Conservation (phyloP, 1,139 yeast species). For the Saccharomycopsis phalli region DNA sequence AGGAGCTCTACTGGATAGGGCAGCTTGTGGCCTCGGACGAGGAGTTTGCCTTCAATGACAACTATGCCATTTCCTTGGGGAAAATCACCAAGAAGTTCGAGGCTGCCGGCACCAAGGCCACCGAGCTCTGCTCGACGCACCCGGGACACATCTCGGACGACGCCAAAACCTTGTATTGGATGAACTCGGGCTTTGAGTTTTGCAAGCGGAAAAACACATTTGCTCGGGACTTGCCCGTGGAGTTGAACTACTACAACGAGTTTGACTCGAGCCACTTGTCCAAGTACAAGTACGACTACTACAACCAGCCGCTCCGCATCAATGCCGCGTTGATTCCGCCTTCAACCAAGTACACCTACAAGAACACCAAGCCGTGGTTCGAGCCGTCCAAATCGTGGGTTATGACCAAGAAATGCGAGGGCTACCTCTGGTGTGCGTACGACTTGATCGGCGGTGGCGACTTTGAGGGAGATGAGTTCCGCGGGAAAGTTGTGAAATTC, state of each 20-base stretch:
- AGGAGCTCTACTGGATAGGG: slow-evolving; percentile 54
- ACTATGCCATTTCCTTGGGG: slow-evolving; percentile 38
- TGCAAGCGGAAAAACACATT: slow-evolving; percentile 39
- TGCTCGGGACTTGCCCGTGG: slow-evolving; percentile 25
- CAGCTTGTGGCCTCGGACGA: slow-evolving; percentile 40
- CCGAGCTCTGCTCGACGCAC: slow-evolving; percentile 41
- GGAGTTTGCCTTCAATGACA: slow-evolving; percentile 33
- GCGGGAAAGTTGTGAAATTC: slow-evolving; percentile 24
- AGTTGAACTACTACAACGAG: slow-evolving; percentile 27
- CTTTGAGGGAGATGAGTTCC: slow-evolving; percentile 20
- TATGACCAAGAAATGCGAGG: slow-evolving; percentile 32
- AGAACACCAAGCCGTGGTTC: slow-evolving; percentile 18
- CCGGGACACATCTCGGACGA: slow-evolving; percentile 43
- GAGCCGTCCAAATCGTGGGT: slow-evolving; percentile 30
- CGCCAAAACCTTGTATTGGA: slow-evolving; percentile 41
- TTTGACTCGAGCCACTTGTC: slow-evolving; percentile 22
- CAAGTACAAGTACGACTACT: slow-evolving; percentile 20
- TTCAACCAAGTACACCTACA: slow-evolving; percentile 24
- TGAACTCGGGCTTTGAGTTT: slow-evolving; percentile 45
- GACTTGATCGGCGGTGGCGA: slow-evolving; percentile 34
- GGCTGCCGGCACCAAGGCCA: slow-evolving; percentile 25
- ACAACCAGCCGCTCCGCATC: slow-evolving; percentile 26
- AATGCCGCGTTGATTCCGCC: slow-evolving; percentile 31
- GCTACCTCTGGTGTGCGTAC: slow-evolving; percentile 40
- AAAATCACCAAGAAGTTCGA: slow-evolving; percentile 29